A percentile compares a stretch with the other conserved stretches of the same genome.
Evolutionary conservation across 2,329 filamentous ascomycete genomes (phyloP).

Genomic region (Aspergillus ochraceus): DNA sequence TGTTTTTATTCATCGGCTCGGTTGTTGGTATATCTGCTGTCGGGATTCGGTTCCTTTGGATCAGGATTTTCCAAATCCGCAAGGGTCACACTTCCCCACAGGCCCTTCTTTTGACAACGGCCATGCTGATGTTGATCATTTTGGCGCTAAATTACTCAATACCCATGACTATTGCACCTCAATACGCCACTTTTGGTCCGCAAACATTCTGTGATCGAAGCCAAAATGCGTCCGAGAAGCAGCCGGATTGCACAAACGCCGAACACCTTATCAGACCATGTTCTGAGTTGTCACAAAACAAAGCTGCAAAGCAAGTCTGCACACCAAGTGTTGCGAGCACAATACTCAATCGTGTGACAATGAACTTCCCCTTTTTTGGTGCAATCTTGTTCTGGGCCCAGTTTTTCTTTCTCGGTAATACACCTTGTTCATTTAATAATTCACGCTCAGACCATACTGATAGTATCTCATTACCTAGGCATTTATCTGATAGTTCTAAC

Average conservation of each 20-base stretch:
- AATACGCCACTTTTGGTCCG: constrained; percentile 91
- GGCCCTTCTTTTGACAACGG: constrained; percentile 84
- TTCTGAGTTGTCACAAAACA: constrained; percentile 71
- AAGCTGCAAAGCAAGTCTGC: constrained; percentile 76
- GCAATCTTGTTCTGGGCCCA: constrained; percentile 94
- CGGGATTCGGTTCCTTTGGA: constrained; percentile 95
- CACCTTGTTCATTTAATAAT: not conserved
- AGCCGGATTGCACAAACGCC: constrained; percentile 70
- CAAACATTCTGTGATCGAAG: constrained; percentile 88
- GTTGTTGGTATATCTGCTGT: constrained; percentile 82
- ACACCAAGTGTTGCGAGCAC: constrained; percentile 89
- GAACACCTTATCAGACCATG: constrained; percentile 75
- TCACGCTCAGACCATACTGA: not conserved
- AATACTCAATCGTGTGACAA: constrained; percentile 86
- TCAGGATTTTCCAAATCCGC: constrained; percentile 87
- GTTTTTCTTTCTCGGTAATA: constrained; percentile 75
- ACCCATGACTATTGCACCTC: constrained; percentile 90
- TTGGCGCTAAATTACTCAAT: constrained; percentile 91
- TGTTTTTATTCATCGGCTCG: constrained; percentile 86
- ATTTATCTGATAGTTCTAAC: constrained; percentile 81
- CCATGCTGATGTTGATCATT: constrained; percentile 84
- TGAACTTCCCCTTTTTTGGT: constrained; percentile 95
- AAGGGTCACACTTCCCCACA: constrained; percentile 88
- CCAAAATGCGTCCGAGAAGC: constrained; percentile 60
- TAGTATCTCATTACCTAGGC: constrained; percentile 25